Conservation (phyloP, 805 yeast genomes). For the Candida verbasci region DNA sequence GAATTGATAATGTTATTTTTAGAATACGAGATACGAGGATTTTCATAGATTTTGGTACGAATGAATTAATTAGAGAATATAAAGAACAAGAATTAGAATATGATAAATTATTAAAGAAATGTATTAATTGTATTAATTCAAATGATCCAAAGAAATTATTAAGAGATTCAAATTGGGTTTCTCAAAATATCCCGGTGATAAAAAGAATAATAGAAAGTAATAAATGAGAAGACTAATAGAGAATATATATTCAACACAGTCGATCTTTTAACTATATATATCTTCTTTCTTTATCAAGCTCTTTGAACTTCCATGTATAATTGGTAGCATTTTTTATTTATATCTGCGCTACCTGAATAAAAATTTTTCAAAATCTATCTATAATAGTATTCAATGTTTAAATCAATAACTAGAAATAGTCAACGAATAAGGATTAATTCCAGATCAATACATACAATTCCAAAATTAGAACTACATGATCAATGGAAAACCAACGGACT, state of each 20-base stretch:
- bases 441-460: constrained; percentile 60
- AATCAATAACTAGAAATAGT: not conserved
- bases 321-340: too few relatives aligned
- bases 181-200: constrained; percentile 55
- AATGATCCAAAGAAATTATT: constrained; percentile 44
- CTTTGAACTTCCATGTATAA: too few relatives aligned
- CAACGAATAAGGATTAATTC: not conserved
- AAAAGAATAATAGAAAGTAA: constrained; percentile 4
- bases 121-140: constrained; percentile 14
- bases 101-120: constrained; percentile 24
- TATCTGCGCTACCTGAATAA: too few relatives aligned
- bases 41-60: constrained; percentile 68
- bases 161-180: constrained; percentile 70
- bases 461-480: constrained; percentile 44
- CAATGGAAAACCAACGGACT: constrained; percentile 46
- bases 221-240: too few relatives aligned
- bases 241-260: too few relatives aligned
- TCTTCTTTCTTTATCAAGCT: not conserved
- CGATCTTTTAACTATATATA: not conserved
- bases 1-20: constrained; percentile 87
- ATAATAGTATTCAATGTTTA: constrained; percentile 3
- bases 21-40: constrained; percentile 82
- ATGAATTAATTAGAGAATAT: constrained; percentile 68
- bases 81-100: constrained; percentile 50
- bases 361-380: constrained; percentile 1